phyloP scores from a whole-genome alignment of 163 green algal species.

The Scenedesmus sp. region DNA sequence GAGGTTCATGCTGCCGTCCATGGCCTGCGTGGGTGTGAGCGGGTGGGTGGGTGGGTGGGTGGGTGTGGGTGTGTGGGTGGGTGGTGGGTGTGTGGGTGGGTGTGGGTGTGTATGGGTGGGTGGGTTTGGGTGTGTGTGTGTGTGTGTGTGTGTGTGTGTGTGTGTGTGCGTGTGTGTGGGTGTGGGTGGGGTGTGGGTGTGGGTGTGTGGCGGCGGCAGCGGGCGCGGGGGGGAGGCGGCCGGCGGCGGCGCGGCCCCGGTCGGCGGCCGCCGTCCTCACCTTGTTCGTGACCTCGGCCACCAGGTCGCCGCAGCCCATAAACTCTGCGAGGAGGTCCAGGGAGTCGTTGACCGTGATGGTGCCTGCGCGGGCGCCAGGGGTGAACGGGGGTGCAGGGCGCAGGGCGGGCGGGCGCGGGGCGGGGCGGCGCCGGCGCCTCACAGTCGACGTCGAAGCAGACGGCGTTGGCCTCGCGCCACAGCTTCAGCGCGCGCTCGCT shows the following conservation, averaged over 20 bases:
- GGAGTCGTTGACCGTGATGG: constrained; percentile 80
- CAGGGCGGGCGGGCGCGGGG: no score
- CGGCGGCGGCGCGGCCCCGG: no score
- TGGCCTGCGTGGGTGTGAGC: constrained; percentile 55
- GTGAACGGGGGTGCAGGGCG: no score
- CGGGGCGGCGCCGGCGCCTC: neutral
- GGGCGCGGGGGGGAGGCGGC: no score
- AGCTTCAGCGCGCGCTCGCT: constrained; percentile 50
- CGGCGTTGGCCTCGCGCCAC: constrained; percentile 62
- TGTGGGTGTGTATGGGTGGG: no score
- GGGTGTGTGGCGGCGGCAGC: neutral
- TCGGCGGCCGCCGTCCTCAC: constrained; percentile 3
- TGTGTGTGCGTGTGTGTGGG: neutral
- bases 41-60: neutral
- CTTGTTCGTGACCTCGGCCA: constrained; percentile 62
- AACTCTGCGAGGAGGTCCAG: constrained; percentile 87
- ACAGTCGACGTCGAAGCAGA: constrained; percentile 91
- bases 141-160: no score
- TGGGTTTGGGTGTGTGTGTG: no score
- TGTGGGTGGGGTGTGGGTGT: neutral
- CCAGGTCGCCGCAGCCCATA: constrained; percentile 70
- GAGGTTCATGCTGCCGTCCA: constrained; percentile 76
- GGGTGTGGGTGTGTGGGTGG: no score
- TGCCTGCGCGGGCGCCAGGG: constrained; percentile 53
- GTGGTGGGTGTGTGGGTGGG: no score